Evolutionary conservation across 768 basidiomycete genomes (phyloP), one percentile per base, ranked within the genome.

Genomic region (Xerocomellus amylosporus): DNA sequence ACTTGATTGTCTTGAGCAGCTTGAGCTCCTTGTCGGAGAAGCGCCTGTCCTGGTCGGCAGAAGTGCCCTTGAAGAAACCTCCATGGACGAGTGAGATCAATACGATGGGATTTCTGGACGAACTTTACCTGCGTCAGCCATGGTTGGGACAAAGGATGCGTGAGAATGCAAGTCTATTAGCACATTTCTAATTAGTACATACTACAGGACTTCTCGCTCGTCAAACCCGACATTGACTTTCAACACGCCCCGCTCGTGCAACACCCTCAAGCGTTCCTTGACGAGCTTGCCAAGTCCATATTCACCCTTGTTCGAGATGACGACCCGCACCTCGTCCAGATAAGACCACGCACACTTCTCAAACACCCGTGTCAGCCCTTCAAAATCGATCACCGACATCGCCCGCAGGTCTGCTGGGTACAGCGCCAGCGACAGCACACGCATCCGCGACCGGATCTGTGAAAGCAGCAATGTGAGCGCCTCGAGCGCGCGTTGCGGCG

Each of bases 21-120:
- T 93, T 93, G 49, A 87, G 74, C 74, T 96, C 93, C 76, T 98
- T 97, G 81, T 98, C 91, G 28, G 90, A 90, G 73, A 98, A 97
- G 47, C 95, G 84, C 61, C 88, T 84, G 71, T 94, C 92, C 72
- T 94, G 90, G 77, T 91, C 90, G 31, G 89, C 87, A 60, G 88
- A 90, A 24, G 90, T 93, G 66, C 90, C 90, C 73, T 90, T 91
- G 85, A 93, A 91, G 71, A 91, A 91, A 28, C 90, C 90, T 86
- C n/a, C n/a, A n/a, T 53, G 64, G 36, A 44, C 33, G 17, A 33
- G 5, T 55, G 64, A 60, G 14, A 28, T 53, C n/a, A 51, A 33
- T 8, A 22, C 36, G 10, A 30, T 9, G 30, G 30, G 10, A 30
- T 30, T 30, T 30, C 52, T 57, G 41, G 36, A 43, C 56, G 42